These are phyloP conservation scores for Trapa bicornis DNA, from an alignment of 345 rosid genomes.

Conservation along the genomic window DNA sequence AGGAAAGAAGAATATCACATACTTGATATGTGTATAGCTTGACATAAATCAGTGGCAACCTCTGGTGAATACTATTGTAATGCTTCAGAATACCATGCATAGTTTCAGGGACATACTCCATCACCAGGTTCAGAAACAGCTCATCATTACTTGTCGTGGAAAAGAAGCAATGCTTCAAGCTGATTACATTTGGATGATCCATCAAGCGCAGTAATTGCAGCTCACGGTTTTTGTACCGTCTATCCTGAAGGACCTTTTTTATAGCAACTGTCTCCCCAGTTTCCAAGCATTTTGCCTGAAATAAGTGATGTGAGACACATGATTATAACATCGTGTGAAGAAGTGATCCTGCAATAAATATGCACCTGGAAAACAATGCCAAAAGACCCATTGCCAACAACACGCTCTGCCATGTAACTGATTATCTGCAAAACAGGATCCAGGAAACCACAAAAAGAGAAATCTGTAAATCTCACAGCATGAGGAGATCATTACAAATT, in stretches of 20 bases:
- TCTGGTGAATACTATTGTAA: constrained; percentile 46
- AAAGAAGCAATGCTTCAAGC: constrained; percentile 77
- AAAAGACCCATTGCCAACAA: constrained; percentile 71
- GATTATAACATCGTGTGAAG: background rate
- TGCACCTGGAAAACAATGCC: constrained; percentile 73
- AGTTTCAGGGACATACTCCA: constrained; percentile 80
- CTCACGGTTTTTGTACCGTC: constrained; percentile 70
- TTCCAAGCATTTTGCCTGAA: constrained; percentile 81
- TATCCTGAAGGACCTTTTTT: constrained; percentile 57
- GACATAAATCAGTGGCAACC: constrained; percentile 72
- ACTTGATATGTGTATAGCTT: constrained; percentile 79
- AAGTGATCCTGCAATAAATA: background rate
- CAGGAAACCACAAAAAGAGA: background rate
- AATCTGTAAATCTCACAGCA: background rate
- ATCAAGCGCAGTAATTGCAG: constrained; percentile 63
- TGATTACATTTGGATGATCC: constrained; percentile 77
- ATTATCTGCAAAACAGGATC: constrained; percentile 36
- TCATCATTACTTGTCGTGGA: constrained; percentile 67
- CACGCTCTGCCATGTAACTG: constrained; percentile 84
- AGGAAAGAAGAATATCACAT: constrained; percentile 7
- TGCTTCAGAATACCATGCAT: constrained; percentile 53
- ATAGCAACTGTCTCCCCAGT: constrained; percentile 67
- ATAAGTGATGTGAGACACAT: constrained; percentile 3
- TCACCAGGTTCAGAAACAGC: constrained; percentile 63
- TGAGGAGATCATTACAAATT: background rate